Evolutionary conservation across 306 rosid species (phyloP).

Genomic region (Acmispon strigosus): DNA sequence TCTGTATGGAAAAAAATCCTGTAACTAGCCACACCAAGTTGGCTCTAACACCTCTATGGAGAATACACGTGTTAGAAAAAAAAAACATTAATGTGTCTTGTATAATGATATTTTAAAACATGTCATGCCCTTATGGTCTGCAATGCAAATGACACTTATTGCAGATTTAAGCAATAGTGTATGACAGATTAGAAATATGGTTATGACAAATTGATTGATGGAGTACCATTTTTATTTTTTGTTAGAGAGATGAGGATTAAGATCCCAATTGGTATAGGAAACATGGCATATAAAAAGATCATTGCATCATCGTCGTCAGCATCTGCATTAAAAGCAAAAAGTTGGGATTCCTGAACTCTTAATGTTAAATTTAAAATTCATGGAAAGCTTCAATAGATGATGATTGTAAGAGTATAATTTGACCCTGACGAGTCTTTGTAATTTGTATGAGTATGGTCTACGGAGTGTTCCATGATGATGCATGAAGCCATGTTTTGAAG

Average conservation of each 20-base stretch:
- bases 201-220: no score
- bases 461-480: conserved; percentile 15
- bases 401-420: conserved; percentile 5
- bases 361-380: neutral
- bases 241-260: neutral
- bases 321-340: neutral
- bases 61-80: neutral
- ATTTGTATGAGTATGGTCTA: conserved; percentile 5
- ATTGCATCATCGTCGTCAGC: conserved; percentile 24
- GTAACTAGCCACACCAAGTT: no score
- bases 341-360: neutral
- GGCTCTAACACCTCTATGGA: no score
- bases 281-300: neutral
- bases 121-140: neutral
- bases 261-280: neutral
- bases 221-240: no score
- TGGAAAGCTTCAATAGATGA: conserved; percentile 22
- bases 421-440: conserved; percentile 14
- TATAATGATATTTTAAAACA: neutral
- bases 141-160: conserved; percentile 17
- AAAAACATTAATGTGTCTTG: neutral
- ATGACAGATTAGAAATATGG: no score
- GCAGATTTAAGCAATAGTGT: neutral
- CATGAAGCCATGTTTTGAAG: conserved; percentile 39
- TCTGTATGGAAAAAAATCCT: no score